Base-by-base conservation (phyloP, 129 eudicot species). In the Kitagawia praeruptora region DNA sequence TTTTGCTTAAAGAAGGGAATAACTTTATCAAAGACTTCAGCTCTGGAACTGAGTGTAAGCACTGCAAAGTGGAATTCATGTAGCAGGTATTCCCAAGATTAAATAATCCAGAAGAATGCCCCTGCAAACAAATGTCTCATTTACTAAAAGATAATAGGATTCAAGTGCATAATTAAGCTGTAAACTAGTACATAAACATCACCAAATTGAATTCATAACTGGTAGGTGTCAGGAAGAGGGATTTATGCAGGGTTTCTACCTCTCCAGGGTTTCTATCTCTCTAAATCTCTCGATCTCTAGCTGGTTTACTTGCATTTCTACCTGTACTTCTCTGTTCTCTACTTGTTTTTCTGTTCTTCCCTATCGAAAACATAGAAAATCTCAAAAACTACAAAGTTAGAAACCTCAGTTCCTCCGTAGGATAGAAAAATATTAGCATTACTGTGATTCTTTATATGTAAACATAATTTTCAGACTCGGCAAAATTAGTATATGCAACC, bases 1-100 rank as follows among this genome's bases (percentile, higher is more conserved):
- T 48, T 25, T 8, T 34, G 37, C 79, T 3, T 18, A 64, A 45
- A 78, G 42, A 76, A 83, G 45, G 15, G 64, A 87, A 88, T 87
- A 40, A 95, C 98, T 86, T 84, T n/a, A 86, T 87, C 82, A 95
- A n/a, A n/a, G 98, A 92, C 84, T 95, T 95, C 80, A 95, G 87
- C 88, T 95, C 98, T 78, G 98, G 98, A 74, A 95, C 98, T 21
- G 94, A 90, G 85, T 95, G 98, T 82, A 95, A 79, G 83, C 98
- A 95, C 80, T 95, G 98, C 58, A 95, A 48, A 39, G 98, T 95
- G 37, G 98, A 95, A 81, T 95, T 95, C 98, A 95, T 95, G 86
- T 95, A 95, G 82, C 98, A 95, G 48, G 98, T 95, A 75, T 95
- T 90, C 75, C 98, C 98, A 73, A 95, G 86, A 84, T 95, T 95